Evolutionary conservation across 1,284 basidiomycete genomes (phyloP).

Genomic region (Chiua sp.): DNA sequence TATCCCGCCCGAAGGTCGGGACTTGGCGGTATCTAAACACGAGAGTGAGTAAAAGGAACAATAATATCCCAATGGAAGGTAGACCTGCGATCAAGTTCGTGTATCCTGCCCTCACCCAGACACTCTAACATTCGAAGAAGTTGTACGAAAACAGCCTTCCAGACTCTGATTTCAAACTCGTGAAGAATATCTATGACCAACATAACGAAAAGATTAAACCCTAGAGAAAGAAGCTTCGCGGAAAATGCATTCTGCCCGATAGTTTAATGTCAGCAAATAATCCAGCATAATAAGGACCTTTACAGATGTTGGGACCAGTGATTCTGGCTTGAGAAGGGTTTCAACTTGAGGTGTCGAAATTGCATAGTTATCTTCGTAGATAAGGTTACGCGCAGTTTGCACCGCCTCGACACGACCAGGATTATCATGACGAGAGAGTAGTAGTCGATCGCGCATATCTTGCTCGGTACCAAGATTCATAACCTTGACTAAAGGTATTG

Average conservation of each 20-base stretch:
- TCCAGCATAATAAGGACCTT: too few relatives aligned
- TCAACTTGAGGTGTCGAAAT: neutral
- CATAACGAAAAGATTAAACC: conserved; percentile 14
- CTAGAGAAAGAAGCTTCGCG: neutral
- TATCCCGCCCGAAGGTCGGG: conserved; percentile 9
- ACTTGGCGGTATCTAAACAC: conserved; percentile 2
- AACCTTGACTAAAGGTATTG: conserved; percentile 29
- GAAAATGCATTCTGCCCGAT: conserved; percentile 13
- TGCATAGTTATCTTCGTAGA: conserved; percentile 13
- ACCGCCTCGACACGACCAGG: conserved; percentile 28
- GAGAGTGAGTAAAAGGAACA: too few relatives aligned
- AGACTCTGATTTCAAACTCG: conserved; percentile 27
- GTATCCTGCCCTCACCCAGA: too few relatives aligned
- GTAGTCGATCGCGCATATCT: neutral
- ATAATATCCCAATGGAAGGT: too few relatives aligned
- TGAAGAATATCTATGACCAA: conserved; percentile 29
- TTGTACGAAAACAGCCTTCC: conserved; percentile 17
- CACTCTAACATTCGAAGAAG: conserved; percentile 16
- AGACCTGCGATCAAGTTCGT: neutral
- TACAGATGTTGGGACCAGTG: conserved; percentile 1
- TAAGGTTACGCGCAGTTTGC: conserved; percentile 27
- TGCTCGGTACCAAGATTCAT: neutral
- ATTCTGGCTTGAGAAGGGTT: neutral
- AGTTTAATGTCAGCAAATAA: too few relatives aligned
- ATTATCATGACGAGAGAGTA: conserved; percentile 26